A percentile compares a stretch with the other conserved stretches of the same genome.
phyloP scores from a whole-genome alignment of 331 rosid genomes.

The Quercus phellos region DNA sequence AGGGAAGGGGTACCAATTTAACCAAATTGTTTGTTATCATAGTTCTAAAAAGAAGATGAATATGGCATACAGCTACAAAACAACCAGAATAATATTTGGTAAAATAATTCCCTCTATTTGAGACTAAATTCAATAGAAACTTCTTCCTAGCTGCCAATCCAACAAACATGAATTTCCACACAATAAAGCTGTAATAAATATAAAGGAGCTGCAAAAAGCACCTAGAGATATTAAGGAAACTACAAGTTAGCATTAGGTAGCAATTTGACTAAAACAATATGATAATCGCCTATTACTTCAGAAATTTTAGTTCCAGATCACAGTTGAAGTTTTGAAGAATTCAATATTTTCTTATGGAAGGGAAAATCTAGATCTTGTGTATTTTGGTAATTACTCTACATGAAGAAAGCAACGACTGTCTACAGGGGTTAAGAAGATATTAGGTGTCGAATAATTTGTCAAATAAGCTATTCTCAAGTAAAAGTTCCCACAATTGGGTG shows the following conservation, averaged over 20 bases:
- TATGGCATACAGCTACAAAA: neutral
- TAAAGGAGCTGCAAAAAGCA: neutral
- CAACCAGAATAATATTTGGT: neutral
- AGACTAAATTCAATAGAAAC: no score
- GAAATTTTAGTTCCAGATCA: neutral
- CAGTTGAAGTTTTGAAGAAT: neutral
- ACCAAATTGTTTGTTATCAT: neutral
- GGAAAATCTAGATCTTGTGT: neutral
- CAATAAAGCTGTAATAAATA: neutral
- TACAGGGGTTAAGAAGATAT: neutral
- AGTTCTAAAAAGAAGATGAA: neutral
- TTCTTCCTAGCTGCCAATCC: neutral
- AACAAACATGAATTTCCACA: neutral
- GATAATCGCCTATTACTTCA: slow-evolving; percentile 2
- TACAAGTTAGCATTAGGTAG: neutral
- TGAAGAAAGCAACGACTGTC: neutral
- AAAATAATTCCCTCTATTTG: neutral
- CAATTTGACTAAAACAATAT: slow-evolving; percentile 1
- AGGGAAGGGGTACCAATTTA: slow-evolving; percentile 1
- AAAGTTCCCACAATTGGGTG: neutral
- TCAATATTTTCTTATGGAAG: neutral
- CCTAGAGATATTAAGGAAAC: neutral
- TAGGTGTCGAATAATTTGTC: neutral
- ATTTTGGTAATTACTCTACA: neutral
- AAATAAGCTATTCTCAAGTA: neutral